phyloP scores from a whole-genome alignment of 202 grass and related monocot species.

The Hordeum pubiflorum region DNA sequence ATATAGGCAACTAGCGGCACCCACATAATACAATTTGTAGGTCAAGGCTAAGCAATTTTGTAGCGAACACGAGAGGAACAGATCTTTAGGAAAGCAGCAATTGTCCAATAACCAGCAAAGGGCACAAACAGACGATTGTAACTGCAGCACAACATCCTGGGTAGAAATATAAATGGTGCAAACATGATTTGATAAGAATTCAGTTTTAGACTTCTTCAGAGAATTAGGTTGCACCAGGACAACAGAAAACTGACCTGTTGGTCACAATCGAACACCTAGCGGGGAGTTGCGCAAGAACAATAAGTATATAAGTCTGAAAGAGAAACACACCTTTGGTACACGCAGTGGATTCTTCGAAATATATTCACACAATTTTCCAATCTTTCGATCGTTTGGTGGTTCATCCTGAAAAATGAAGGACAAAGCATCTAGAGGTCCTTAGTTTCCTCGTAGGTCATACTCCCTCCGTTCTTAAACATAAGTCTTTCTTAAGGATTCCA shows the following conservation, averaged over 20 bases:
- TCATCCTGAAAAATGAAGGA: slow-evolving; percentile 58
- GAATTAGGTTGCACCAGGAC: not conserved
- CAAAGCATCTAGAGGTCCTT: not conserved
- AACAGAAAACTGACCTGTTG: not conserved
- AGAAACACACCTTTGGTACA: slow-evolving; percentile 70
- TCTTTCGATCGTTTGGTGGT: slow-evolving; percentile 82
- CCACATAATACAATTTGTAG: not conserved
- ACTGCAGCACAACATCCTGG: not conserved
- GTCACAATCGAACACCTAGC: not conserved
- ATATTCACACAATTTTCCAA: slow-evolving; percentile 94
- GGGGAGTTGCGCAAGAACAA: not conserved
- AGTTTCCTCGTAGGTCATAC: too few relatives aligned
- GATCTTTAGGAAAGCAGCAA: not conserved
- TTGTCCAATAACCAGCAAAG: not conserved
- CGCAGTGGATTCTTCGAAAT: slow-evolving; percentile 84
- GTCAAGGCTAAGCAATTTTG: not conserved
- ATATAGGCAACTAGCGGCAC: not conserved
- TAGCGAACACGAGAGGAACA: not conserved
- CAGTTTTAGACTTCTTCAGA: not conserved
- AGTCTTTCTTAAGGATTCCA: too few relatives aligned
- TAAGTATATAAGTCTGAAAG: not conserved
- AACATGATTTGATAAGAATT: not conserved
- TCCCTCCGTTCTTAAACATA: too few relatives aligned
- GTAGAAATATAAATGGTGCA: not conserved
- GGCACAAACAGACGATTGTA: not conserved